phyloP scores from a whole-genome alignment of 2,329 filamentous ascomycete species.

The Ophiostoma sp. region DNA sequence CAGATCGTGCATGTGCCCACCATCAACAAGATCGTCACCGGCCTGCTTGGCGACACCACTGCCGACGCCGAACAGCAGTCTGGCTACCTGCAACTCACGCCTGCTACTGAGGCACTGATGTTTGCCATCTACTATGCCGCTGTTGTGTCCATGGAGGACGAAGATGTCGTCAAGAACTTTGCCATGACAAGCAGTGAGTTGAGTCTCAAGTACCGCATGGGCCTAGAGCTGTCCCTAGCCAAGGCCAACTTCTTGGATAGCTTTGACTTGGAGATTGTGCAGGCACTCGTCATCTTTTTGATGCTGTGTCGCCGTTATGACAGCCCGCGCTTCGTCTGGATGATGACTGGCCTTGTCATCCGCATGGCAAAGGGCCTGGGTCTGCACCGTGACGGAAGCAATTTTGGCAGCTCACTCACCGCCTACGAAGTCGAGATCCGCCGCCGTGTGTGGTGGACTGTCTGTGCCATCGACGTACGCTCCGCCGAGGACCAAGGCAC shows the following conservation, averaged over 20 bases:
- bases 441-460: slow-evolving; percentile 61
- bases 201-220: slow-evolving; percentile 51
- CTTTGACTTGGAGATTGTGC: slow-evolving; percentile 57
- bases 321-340: slow-evolving; percentile 59
- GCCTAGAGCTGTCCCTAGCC: slow-evolving; percentile 57
- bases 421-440: slow-evolving; percentile 62
- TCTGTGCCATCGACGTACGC: slow-evolving; percentile 57
- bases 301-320: slow-evolving; percentile 49
- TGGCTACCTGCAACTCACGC: slow-evolving; percentile 36
- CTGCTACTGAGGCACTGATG: slow-evolving; percentile 53
- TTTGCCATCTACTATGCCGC: slow-evolving; percentile 60
- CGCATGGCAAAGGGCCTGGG: slow-evolving; percentile 62
- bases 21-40: slow-evolving; percentile 41
- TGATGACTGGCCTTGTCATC: slow-evolving; percentile 57
- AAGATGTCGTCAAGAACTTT: slow-evolving; percentile 49
- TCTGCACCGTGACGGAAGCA: slow-evolving; percentile 56
- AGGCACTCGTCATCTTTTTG: slow-evolving; percentile 60
- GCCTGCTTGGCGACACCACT: slow-evolving; percentile 21
- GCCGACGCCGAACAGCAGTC: slow-evolving; percentile 22
- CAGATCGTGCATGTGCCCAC: slow-evolving; percentile 51
- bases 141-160: slow-evolving; percentile 57
- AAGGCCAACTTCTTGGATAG: slow-evolving; percentile 60
- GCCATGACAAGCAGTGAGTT: slow-evolving; percentile 47
- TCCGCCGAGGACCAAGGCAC: slow-evolving; percentile 52
- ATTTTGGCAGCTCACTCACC: slow-evolving; percentile 47